Percentiles rank a stretch among this genome's conserved stretches.
phyloP scores from a whole-genome alignment of 225 moss, liverwort and hornwort genomes.

The Takakia lepidozioides region DNA sequence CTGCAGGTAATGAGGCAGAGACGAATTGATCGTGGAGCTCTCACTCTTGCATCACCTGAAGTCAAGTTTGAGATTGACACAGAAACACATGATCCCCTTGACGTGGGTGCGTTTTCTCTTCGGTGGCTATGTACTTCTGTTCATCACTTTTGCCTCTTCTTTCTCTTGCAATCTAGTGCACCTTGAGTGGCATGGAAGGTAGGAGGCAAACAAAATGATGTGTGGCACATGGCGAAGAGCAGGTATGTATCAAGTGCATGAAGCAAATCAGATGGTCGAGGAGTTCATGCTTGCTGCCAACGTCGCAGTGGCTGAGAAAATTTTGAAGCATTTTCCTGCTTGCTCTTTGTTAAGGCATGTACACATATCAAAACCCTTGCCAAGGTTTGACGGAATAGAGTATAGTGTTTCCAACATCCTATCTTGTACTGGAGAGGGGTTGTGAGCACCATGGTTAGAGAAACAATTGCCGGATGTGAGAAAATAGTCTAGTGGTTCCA shows the following conservation, averaged over 20 bases:
- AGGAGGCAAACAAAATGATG: no score
- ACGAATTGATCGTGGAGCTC: slow-evolving; percentile 88
- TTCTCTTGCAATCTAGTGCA: background rate
- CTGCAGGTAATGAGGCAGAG: slow-evolving; percentile 82
- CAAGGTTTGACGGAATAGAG: no score
- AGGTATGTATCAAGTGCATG: slow-evolving; percentile 99
- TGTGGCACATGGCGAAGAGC: slow-evolving; percentile 14
- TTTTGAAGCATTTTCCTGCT: slow-evolving; percentile 72
- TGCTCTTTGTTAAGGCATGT: slow-evolving; percentile 79
- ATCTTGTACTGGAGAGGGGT: no score
- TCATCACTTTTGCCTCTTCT: background rate
- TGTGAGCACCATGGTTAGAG: no score
- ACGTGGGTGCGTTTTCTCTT: slow-evolving; percentile 60
- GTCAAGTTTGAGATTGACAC: slow-evolving; percentile 99
- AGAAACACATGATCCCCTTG: slow-evolving; percentile 97
- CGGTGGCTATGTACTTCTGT: background rate
- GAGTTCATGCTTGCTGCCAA: slow-evolving; percentile 99
- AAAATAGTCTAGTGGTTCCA: no score
- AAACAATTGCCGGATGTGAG: no score
- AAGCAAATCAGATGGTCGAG: slow-evolving; percentile 99
- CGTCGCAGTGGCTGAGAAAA: slow-evolving; percentile 87
- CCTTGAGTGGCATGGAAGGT: no score
- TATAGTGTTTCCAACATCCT: no score
- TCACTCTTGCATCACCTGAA: slow-evolving; percentile 96
- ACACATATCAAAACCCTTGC: no score